A percentile compares a stretch with the other conserved stretches of the same genome.
Conservation (phyloP, 441 rosid genomes). For the Corymbia citriodora region DNA sequence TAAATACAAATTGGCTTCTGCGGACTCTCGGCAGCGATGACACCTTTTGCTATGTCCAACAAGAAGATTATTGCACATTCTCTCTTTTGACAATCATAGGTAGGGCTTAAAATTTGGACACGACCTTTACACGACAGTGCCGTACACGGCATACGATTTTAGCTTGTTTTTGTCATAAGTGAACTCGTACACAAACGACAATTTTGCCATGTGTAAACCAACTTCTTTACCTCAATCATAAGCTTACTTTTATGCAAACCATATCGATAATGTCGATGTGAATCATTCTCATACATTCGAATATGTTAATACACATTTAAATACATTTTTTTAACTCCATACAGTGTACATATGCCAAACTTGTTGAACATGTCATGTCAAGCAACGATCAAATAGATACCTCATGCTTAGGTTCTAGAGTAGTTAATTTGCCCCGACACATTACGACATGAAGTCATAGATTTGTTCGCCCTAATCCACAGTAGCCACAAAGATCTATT, state of each 20-base stretch:
- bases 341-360: background rate
- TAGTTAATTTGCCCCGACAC: background rate
- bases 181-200: background rate
- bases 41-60: background rate
- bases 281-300: background rate
- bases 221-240: background rate
- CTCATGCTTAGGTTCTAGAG: background rate
- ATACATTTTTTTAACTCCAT: background rate
- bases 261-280: background rate
- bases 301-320: background rate
- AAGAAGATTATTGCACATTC: background rate
- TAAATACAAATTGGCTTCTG: background rate
- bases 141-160: background rate
- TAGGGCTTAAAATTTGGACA: background rate
- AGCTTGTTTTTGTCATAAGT: background rate
- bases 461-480: background rate
- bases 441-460: background rate
- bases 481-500: background rate
- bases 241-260: background rate
- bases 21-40: background rate
- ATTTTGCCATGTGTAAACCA: background rate
- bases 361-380: background rate
- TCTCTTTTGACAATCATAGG: background rate
- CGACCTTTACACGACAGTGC: background rate
- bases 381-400: background rate